Evolutionary conservation across 148 eudicot genomes (phyloP).

Genomic region (Fagopyrum homotropicum): DNA sequence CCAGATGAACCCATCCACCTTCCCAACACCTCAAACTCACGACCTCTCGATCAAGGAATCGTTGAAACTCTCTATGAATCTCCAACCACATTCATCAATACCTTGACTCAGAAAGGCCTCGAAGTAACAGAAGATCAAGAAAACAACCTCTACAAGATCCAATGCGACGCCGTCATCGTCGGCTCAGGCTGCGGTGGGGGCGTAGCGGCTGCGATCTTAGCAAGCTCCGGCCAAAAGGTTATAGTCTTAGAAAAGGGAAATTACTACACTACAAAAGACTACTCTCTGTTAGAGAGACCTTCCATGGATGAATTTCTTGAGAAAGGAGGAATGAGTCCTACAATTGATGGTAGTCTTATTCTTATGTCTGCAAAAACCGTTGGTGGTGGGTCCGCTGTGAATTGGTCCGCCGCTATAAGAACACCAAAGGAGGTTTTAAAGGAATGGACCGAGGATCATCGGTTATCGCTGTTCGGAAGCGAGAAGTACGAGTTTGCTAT

Average conservation of each 20-base stretch:
- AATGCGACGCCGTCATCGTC: constrained; percentile 55
- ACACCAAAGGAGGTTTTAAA: constrained; percentile 42
- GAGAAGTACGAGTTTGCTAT: constrained; percentile 41
- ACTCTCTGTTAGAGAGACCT: constrained; percentile 52
- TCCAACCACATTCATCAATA: constrained; percentile 22
- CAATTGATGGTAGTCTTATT: constrained; percentile 38
- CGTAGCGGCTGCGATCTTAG: constrained; percentile 63
- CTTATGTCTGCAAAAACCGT: constrained; percentile 52
- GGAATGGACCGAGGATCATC: constrained; percentile 45
- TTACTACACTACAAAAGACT: constrained; percentile 42
- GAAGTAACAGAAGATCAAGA: constrained; percentile 28
- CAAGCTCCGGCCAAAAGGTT: constrained; percentile 50
- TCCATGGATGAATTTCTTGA: constrained; percentile 44
- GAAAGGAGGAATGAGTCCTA: constrained; percentile 39
- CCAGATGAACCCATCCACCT: constrained; percentile 20
- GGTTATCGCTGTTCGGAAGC: constrained; percentile 38
- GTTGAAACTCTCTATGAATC: constrained; percentile 40
- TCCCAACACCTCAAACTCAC: constrained; percentile 12
- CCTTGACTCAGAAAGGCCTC: constrained; percentile 42
- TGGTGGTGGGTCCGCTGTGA: constrained; percentile 62
- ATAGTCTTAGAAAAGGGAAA: constrained; percentile 68
- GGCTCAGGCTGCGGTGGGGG: constrained; percentile 77
- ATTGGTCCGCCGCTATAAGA: constrained; percentile 60
- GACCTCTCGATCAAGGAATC: constrained; percentile 50
- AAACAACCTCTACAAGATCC: constrained; percentile 26